phyloP scores from a whole-genome alignment of 805 yeast genomes.

The Saturnispora besseyi region DNA sequence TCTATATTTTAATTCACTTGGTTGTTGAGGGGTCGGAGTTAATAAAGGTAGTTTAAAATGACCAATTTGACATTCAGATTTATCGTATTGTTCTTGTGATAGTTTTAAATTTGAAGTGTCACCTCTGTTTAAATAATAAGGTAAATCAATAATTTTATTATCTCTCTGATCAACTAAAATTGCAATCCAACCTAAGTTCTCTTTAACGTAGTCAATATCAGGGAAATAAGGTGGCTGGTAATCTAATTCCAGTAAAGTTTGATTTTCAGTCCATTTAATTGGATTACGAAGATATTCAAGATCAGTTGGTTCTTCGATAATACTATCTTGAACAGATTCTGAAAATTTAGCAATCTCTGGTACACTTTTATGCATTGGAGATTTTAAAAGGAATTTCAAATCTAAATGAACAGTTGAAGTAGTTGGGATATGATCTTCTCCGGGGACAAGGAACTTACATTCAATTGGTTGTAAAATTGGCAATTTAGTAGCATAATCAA shows the following conservation, averaged over 20 bases:
- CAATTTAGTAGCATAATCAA: slow-evolving; percentile 51
- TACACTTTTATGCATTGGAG: slow-evolving; percentile 57
- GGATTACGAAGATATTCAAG: slow-evolving; percentile 69
- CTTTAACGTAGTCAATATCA: slow-evolving; percentile 28
- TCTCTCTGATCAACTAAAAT: slow-evolving; percentile 68
- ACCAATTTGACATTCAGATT: slow-evolving; percentile 45
- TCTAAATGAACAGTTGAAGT: slow-evolving; percentile 66
- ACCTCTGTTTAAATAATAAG: slow-evolving; percentile 41
- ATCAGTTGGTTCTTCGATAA: slow-evolving; percentile 48
- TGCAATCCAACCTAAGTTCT: slow-evolving; percentile 51
- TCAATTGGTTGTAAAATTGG: slow-evolving; percentile 62
- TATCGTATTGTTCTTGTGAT: slow-evolving; percentile 39
- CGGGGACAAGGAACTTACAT: slow-evolving; percentile 78
- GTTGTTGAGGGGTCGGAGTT: slow-evolving; percentile 67
- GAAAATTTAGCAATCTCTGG: slow-evolving; percentile 36
- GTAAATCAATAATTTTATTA: slow-evolving; percentile 66
- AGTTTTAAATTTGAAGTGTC: slow-evolving; percentile 49
- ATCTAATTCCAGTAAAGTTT: slow-evolving; percentile 54
- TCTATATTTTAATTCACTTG: slow-evolving; percentile 61
- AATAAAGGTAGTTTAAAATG: slow-evolving; percentile 69
- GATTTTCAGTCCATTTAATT: slow-evolving; percentile 49
- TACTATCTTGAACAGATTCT: slow-evolving; percentile 24
- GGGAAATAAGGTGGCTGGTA: slow-evolving; percentile 77
- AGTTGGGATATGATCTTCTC: slow-evolving; percentile 67
- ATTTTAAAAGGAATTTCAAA: slow-evolving; percentile 65